Evolutionary conservation across 2,329 filamentous ascomycete genomes (phyloP).

Genomic region (Biscogniauxia mediterranea): DNA sequence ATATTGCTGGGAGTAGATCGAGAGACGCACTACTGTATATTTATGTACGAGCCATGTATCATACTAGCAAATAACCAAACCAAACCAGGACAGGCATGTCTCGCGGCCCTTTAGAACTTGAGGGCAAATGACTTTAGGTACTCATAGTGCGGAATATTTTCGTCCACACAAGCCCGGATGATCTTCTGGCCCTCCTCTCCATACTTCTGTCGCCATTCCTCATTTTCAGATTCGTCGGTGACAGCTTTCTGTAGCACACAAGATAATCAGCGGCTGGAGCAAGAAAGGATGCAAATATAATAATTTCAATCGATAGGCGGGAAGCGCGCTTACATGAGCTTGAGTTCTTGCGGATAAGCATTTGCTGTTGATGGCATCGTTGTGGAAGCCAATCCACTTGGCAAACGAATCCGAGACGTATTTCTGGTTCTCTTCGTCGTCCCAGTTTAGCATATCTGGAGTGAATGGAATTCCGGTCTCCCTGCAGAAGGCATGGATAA

Average conservation of each 20-base stretch:
- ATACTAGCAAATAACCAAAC: conserved; percentile 8
- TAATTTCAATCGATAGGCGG: conserved; percentile 5
- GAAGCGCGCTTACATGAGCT: conserved; percentile 50
- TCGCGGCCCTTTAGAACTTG: conserved; percentile 44
- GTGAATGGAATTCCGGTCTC: conserved; percentile 75
- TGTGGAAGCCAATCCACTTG: conserved; percentile 97
- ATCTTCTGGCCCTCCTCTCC: conserved; percentile 68
- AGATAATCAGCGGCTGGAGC: conserved; percentile 21
- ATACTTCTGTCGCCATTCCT: conserved; percentile 72
- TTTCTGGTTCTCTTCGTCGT: conserved; percentile 67
- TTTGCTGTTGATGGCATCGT: conserved; percentile 84
- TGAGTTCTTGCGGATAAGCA: conserved; percentile 69
- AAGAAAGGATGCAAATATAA: background rate
- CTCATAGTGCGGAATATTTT: conserved; percentile 73
- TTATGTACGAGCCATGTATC: conserved; percentile 19
- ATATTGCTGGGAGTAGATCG: background rate
- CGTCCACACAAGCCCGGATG: conserved; percentile 69
- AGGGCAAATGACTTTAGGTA: conserved; percentile 78
- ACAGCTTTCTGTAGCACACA: conserved; percentile 53
- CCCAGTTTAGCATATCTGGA: conserved; percentile 81
- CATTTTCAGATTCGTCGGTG: conserved; percentile 64
- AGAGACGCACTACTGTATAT: background rate
- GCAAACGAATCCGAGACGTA: conserved; percentile 76
- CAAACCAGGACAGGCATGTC: conserved; percentile 5
- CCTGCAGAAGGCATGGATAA: conserved; percentile 77